Evolutionary conservation across 345 rosid genomes (phyloP), one percentile per base, ranked within the genome.

Genomic region (Dimocarpus longan): DNA sequence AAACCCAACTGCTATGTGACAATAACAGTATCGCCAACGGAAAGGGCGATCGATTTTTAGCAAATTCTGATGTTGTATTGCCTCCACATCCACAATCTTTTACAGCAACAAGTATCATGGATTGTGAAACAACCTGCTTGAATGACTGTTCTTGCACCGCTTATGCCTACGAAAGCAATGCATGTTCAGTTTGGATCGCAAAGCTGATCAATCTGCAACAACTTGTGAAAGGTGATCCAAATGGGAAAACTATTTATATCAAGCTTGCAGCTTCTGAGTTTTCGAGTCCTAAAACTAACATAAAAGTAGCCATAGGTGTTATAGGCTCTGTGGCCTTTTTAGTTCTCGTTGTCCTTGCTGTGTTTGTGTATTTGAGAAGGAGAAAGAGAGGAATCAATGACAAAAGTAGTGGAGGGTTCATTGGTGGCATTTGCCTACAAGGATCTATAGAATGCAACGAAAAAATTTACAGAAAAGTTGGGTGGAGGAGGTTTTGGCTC

Each of bases 401-500:
- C 6, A 5, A 54, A 68, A 9, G 12, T 39, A 4, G 22, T 18
- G 4, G 64, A 78, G 22, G 65, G 60, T 37, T 18, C 26, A 8
- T 54, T 54, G 65, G 24, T 71, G 77, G 90, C 94, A 5, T 94
- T 87, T 78, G 88, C 79, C 16, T 91, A 92, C 75, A 80, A 87
- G 80, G 92, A 92, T 78, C 66, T 94, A 68, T 91, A 90, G 46
- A 80, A 37, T n/a, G 92, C 94, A 2, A 91, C 97, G 0, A 94
- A 87, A 80, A 94, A 89, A 76, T 94, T 94, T 87, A 87, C 93
- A 0, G 89, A 90, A 44, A 92, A 87, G 80, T 44, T 92, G 71
- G 98, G 97, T 5, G 95, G 90, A 78, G 97, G 95, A 80, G 94
- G 97, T 56, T 94, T 94, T 43, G 95, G 98, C 66, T 92, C 95